Percentiles rank a stretch among this genome's conserved stretches.
Evolutionary conservation across 495 filamentous ascomycete genomes (phyloP).

Genomic region (Mytilinidion resinicola): DNA sequence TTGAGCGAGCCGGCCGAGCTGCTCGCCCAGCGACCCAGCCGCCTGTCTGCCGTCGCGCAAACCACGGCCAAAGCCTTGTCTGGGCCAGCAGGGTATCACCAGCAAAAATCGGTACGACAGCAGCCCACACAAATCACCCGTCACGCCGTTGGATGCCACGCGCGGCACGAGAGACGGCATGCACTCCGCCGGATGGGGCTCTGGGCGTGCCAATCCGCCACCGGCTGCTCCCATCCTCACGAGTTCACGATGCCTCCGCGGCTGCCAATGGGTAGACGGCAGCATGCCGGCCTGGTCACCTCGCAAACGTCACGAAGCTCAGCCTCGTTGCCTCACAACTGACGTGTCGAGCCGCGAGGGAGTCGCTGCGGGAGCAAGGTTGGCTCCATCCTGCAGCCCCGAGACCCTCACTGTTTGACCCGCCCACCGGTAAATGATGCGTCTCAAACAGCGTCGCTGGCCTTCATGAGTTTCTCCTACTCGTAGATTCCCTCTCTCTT

Average conservation of each 20-base stretch:
- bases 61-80: no score
- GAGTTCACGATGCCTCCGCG: neutral
- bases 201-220: neutral
- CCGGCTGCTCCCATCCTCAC: neutral
- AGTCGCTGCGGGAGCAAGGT: neutral
- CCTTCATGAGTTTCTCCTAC: neutral
- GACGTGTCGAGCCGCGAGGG: neutral
- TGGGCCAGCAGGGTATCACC: no score
- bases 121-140: no score
- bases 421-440: neutral
- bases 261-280: neutral
- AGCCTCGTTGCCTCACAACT: neutral
- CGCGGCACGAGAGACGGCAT: no score
- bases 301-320: neutral
- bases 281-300: neutral
- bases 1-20: neutral
- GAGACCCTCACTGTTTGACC: slow-evolving; percentile 1
- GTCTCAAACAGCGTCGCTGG: neutral
- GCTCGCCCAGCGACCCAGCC: neutral
- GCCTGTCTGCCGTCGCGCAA: no score
- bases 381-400: neutral
- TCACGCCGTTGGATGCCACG: no score
- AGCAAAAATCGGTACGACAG: no score
- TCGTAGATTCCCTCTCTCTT: neutral
- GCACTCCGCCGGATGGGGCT: no score